Conservation (phyloP, 345 rosid genomes). For the Brassica rapa region DNA sequence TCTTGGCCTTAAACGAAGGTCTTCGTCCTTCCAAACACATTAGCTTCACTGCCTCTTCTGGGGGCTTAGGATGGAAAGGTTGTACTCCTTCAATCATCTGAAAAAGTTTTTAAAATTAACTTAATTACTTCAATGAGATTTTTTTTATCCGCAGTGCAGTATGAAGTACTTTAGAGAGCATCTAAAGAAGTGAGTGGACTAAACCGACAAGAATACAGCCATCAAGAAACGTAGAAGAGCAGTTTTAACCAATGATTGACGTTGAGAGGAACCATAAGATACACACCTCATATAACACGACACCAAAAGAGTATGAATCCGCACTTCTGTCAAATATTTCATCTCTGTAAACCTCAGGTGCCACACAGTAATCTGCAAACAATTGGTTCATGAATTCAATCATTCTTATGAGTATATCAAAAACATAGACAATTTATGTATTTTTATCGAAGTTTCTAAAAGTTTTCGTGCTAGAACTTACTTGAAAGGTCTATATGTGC, state of each 20-base stretch:
- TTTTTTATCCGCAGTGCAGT: background rate
- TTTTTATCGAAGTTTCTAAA: conserved; percentile 2
- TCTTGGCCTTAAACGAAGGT: conserved; percentile 72
- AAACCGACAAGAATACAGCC: conserved; percentile 20
- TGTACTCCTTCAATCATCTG: conserved; percentile 90
- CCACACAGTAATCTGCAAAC: conserved; percentile 63
- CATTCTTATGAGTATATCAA: background rate
- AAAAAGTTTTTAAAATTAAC: background rate
- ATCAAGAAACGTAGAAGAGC: conserved; percentile 12
- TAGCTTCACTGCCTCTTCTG: conserved; percentile 68
- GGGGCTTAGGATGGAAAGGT: conserved; percentile 78
- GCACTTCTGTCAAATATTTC: conserved; percentile 73
- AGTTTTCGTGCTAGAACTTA: conserved; percentile 32
- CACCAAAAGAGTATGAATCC: conserved; percentile 80
- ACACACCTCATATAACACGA: conserved; percentile 86
- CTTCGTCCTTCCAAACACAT: conserved; percentile 77
- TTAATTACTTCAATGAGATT: background rate
- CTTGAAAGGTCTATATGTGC: conserved; percentile 57
- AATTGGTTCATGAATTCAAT: conserved; percentile 1
- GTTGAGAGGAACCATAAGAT: background rate
- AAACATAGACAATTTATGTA: background rate
- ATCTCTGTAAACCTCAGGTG: conserved; percentile 82
- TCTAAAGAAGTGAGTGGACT: conserved; percentile 5
- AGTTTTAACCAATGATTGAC: background rate
- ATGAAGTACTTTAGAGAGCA: background rate